These are phyloP conservation scores for Fimicolochytrium jonesii DNA, from an alignment of 192 early-diverging fungal species.

Conservation along the genomic window DNA sequence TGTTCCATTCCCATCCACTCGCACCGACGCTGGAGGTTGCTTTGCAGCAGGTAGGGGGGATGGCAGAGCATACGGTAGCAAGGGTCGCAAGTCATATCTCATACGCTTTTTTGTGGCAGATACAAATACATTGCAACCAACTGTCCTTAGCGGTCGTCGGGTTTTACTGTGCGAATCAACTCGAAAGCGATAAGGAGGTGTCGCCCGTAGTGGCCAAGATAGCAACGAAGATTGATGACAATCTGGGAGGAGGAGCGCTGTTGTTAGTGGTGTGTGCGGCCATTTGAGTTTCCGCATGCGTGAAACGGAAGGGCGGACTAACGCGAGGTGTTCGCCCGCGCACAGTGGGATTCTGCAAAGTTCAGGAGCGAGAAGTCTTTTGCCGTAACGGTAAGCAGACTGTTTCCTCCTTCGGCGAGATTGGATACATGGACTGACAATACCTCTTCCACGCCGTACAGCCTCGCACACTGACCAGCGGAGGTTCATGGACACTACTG, in stretches of 20 bases:
- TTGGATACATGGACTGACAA: background rate
- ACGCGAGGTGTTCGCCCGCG: background rate
- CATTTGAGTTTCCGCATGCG: slow-evolving; percentile 22
- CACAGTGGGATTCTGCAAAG: slow-evolving; percentile 4
- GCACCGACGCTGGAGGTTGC: slow-evolving; percentile 83
- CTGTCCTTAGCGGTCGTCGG: slow-evolving; percentile 54
- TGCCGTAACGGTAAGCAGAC: slow-evolving; percentile 6
- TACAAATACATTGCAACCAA: slow-evolving; percentile 50
- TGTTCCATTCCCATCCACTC: slow-evolving; percentile 79
- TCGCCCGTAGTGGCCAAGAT: slow-evolving; percentile 47
- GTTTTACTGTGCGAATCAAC: slow-evolving; percentile 59
- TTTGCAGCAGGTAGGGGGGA: slow-evolving; percentile 63
- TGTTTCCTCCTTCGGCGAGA: background rate
- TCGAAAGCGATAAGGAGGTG: slow-evolving; percentile 37
- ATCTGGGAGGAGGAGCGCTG: slow-evolving; percentile 37
- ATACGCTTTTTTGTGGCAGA: slow-evolving; percentile 32
- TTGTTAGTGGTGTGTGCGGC: slow-evolving; percentile 49
- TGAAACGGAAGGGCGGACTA: background rate
- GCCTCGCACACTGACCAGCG: slow-evolving; percentile 51
- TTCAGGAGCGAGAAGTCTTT: background rate
- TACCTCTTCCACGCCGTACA: no score
- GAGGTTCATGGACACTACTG: slow-evolving; percentile 38
- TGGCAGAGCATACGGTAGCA: no score
- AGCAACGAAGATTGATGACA: slow-evolving; percentile 44
- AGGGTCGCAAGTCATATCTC: background rate